A percentile compares a stretch with the other conserved stretches of the same genome.
Conservation (phyloP, 305 asterid species). For the Nicotiana rustica region DNA sequence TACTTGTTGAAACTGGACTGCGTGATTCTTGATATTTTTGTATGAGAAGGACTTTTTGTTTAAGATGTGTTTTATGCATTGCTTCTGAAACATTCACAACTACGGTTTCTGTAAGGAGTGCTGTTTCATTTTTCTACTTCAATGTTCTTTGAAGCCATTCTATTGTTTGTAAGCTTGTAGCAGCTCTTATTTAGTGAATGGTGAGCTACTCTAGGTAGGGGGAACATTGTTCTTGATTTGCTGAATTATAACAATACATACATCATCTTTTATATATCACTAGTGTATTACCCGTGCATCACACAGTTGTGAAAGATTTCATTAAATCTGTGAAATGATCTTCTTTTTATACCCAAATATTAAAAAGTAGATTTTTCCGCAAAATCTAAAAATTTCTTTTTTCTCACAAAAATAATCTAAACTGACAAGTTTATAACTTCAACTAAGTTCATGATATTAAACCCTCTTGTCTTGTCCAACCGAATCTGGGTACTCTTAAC, state of each 20-base stretch:
- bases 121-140: slow-evolving; percentile 16
- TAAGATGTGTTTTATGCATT: slow-evolving; percentile 24
- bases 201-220: not conserved
- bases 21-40: slow-evolving; percentile 17
- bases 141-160: slow-evolving; percentile 23
- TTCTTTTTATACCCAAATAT: too few relatives aligned
- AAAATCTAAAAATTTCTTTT: too few relatives aligned
- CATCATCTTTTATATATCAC: not conserved
- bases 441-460: too few relatives aligned
- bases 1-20: slow-evolving; percentile 2
- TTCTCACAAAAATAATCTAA: too few relatives aligned
- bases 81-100: not conserved
- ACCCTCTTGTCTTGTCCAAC: too few relatives aligned
- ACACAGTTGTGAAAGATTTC: not conserved
- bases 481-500: too few relatives aligned
- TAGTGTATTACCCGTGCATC: not conserved
- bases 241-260: not conserved
- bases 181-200: not conserved
- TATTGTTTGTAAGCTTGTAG: not conserved
- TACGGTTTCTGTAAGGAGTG: not conserved
- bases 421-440: too few relatives aligned
- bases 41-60: not conserved
- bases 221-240: not conserved
- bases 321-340: too few relatives aligned
- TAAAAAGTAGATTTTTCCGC: too few relatives aligned